phyloP scores from a whole-genome alignment of 768 basidiomycete genomes.

The Rhodotorula diobovata region DNA sequence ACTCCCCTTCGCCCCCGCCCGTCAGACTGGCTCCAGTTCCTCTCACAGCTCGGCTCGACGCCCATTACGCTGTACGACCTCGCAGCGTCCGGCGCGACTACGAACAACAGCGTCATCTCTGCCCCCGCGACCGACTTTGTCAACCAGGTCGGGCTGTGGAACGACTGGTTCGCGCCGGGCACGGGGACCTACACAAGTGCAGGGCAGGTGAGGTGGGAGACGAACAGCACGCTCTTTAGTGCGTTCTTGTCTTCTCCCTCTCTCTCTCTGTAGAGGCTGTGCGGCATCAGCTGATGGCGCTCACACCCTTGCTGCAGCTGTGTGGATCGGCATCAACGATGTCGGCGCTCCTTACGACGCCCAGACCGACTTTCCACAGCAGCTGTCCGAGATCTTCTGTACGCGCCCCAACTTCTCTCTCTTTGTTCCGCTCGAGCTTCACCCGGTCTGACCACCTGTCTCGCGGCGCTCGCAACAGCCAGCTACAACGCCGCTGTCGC shows the following conservation, averaged over 20 bases:
- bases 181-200: background rate
- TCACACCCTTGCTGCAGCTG: background rate
- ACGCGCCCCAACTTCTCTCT: background rate
- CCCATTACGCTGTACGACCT: slow-evolving; percentile 15
- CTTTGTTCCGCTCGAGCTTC: too few relatives aligned
- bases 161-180: background rate
- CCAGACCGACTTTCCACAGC: background rate
- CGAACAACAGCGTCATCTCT: background rate
- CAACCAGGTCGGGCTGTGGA: slow-evolving; percentile 1
- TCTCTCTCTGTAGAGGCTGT: too few relatives aligned
- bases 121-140: background rate
- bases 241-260: background rate
- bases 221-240: slow-evolving; percentile 16
- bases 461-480: background rate
- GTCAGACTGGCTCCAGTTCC: slow-evolving; percentile 25
- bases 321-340: slow-evolving; percentile 36
- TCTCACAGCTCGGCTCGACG: background rate
- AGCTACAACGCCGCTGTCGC: background rate
- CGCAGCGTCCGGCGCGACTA: slow-evolving; percentile 10
- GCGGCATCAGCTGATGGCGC: too few relatives aligned
- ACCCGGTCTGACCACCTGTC: background rate
- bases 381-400: background rate
- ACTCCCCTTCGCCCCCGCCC: too few relatives aligned
- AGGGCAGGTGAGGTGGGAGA: background rate
- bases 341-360: slow-evolving; percentile 9